Conservation (phyloP, 2,329 filamentous ascomycete genomes). For the Calonectria crousiana region DNA sequence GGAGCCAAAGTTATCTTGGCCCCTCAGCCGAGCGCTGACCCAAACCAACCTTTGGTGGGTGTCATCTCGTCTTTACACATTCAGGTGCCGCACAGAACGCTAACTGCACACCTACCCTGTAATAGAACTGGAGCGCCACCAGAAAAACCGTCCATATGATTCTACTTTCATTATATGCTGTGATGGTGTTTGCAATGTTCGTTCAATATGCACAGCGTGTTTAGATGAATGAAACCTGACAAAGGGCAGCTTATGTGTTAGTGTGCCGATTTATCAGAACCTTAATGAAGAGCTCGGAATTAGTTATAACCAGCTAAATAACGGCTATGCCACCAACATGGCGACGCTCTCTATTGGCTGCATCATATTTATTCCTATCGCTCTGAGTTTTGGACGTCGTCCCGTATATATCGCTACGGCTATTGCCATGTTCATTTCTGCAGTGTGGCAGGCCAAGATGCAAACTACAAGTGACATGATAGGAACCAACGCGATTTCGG, state of each 20-base stretch:
- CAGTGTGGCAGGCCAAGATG: slow-evolving; percentile 43
- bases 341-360: slow-evolving; percentile 47
- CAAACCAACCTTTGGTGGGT: slow-evolving; percentile 34
- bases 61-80: neutral
- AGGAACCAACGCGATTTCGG: slow-evolving; percentile 42
- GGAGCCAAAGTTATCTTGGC: slow-evolving; percentile 30
- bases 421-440: slow-evolving; percentile 33
- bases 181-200: slow-evolving; percentile 37
- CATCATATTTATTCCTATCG: slow-evolving; percentile 49
- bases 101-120: neutral
- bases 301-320: slow-evolving; percentile 39
- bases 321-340: slow-evolving; percentile 43
- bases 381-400: slow-evolving; percentile 47
- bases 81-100: neutral
- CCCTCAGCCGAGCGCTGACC: slow-evolving; percentile 34
- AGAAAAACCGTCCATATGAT: slow-evolving; percentile 32
- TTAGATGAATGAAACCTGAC: neutral
- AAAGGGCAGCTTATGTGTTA: slow-evolving; percentile 28
- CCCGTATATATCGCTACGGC: slow-evolving; percentile 44
- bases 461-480: slow-evolving; percentile 36
- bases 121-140: slow-evolving; percentile 32
- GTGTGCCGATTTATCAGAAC: slow-evolving; percentile 34
- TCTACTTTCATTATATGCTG: slow-evolving; percentile 28
- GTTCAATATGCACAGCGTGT: neutral
- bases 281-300: slow-evolving; percentile 35